Percentiles rank a stretch among this genome's conserved stretches.
phyloP scores from a whole-genome alignment of 345 rosid genomes.

The Erysimum cheiranthoides region DNA sequence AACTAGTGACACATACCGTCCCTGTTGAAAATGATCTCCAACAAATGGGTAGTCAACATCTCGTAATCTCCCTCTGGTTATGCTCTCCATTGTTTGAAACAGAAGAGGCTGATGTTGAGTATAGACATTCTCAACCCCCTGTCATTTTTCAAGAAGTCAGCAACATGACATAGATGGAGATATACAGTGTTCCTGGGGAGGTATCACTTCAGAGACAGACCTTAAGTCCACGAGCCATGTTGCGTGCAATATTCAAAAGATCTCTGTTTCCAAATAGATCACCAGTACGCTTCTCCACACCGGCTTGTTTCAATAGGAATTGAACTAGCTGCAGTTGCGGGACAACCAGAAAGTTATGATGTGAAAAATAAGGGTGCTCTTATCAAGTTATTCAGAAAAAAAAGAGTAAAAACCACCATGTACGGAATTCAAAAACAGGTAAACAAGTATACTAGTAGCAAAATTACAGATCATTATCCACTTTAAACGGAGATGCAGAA shows the following conservation, averaged over 20 bases:
- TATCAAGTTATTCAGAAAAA: conserved; percentile 15
- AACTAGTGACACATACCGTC: conserved; percentile 61
- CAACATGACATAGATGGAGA: conserved; percentile 6
- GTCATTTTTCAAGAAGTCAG: conserved; percentile 17
- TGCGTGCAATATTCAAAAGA: conserved; percentile 93
- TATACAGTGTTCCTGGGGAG: conserved; percentile 13
- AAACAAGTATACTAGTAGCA: conserved; percentile 2
- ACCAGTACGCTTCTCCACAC: conserved; percentile 88
- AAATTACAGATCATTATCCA: conserved; percentile 6
- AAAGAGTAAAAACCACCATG: neutral
- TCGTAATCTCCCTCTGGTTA: conserved; percentile 83
- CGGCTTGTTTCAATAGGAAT: conserved; percentile 95
- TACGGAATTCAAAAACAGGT: neutral
- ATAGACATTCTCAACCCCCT: conserved; percentile 99
- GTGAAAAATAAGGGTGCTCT: conserved; percentile 2
- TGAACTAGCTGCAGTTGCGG: conserved; percentile 80
- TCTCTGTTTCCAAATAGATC: conserved; percentile 97
- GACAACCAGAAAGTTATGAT: conserved; percentile 42
- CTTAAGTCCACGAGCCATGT: conserved; percentile 99
- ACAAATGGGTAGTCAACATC: conserved; percentile 96
- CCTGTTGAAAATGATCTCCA: conserved; percentile 96
- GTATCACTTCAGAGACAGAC: conserved; percentile 49
- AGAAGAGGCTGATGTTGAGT: conserved; percentile 98
- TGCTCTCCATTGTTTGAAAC: conserved; percentile 94
- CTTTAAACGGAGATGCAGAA: conserved; percentile 4